Evolutionary conservation across 352 stramenopile species (phyloP).

Genomic region (Phytophthora kernoviae): DNA sequence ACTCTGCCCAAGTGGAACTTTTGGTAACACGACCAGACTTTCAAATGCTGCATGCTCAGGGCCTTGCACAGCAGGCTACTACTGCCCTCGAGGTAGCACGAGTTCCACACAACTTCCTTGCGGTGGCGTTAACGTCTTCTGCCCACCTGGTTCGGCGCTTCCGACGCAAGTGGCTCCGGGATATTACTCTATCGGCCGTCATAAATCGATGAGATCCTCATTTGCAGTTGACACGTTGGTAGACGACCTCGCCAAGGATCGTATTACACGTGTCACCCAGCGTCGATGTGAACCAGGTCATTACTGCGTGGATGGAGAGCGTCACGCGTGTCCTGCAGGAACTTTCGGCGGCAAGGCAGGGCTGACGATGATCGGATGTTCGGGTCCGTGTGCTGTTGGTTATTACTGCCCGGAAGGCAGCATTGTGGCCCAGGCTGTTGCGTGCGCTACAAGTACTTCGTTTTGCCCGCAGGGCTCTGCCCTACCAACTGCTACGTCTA

Average conservation of each 20-base stretch:
- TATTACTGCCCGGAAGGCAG: slow-evolving; percentile 72
- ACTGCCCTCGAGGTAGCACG: slow-evolving; percentile 57
- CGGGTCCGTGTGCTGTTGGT: slow-evolving; percentile 57
- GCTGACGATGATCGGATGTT: slow-evolving; percentile 47
- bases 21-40: slow-evolving; percentile 54
- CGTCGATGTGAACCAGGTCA: slow-evolving; percentile 59
- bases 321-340: slow-evolving; percentile 52
- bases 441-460: slow-evolving; percentile 32
- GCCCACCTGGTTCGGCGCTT: slow-evolving; percentile 41
- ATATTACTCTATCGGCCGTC: slow-evolving; percentile 48
- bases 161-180: slow-evolving; percentile 43
- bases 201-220: slow-evolving; percentile 8
- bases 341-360: slow-evolving; percentile 56
- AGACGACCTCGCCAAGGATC: slow-evolving; percentile 9
- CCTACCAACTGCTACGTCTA: slow-evolving; percentile 14
- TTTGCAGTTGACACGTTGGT: slow-evolving; percentile 12
- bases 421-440: slow-evolving; percentile 37
- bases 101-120: slow-evolving; percentile 42
- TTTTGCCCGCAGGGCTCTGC: slow-evolving; percentile 52
- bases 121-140: slow-evolving; percentile 46
- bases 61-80: slow-evolving; percentile 58
- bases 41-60: slow-evolving; percentile 47
- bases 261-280: slow-evolving; percentile 43
- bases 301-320: slow-evolving; percentile 53
- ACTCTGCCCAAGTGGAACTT: slow-evolving; percentile 68